Evolutionary conservation across 805 yeast species (phyloP), one percentile per base, ranked within the genome.

Genomic region (Candida boidinii): DNA sequence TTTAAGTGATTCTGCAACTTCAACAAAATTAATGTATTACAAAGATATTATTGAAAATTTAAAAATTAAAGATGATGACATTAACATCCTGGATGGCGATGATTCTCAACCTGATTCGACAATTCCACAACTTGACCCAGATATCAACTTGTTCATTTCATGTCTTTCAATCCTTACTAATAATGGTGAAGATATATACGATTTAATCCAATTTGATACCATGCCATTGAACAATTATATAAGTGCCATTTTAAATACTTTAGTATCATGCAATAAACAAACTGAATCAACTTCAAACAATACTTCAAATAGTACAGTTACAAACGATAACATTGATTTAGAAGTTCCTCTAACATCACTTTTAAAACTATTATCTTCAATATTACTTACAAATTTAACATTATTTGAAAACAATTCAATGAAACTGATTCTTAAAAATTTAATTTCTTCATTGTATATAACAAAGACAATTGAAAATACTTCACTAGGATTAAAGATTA

Each of bases 1-100:
- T 15, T 59, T 66, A 23, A 76, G 74, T 38, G 78, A 73, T 26
- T 45, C 59, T 8, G 56, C 74, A 7, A 67, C 71, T 1, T 62
- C 72, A 5, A 55, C 72, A 7, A 58, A 68, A 31, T 46, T 76
- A 31, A 60, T 68, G 33, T 81, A 76, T 53, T 85, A 77, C 51
- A 62, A 69, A 35, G 81, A 78, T 30, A 69, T 83, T 1, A 52
- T 72, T 22, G 43, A 47, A 3, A 66, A 53, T 37, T 68, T 78
- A 37, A 46, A 63, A 13, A 42, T 60, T 12, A 41, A 65, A 12
- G 74, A 74, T 34, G 66, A 67, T 3, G 79, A 76, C 39, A 65
- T 73, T 39, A 71, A 65, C 9, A n/a, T 49, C 17, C 42, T 54
- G 10, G 68, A 54, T 30, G 49, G n/a, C n/a, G n/a, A n/a, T n/a